Evolutionary conservation across 2,329 filamentous ascomycete genomes (phyloP).

Genomic region (Beauveria sp.): DNA sequence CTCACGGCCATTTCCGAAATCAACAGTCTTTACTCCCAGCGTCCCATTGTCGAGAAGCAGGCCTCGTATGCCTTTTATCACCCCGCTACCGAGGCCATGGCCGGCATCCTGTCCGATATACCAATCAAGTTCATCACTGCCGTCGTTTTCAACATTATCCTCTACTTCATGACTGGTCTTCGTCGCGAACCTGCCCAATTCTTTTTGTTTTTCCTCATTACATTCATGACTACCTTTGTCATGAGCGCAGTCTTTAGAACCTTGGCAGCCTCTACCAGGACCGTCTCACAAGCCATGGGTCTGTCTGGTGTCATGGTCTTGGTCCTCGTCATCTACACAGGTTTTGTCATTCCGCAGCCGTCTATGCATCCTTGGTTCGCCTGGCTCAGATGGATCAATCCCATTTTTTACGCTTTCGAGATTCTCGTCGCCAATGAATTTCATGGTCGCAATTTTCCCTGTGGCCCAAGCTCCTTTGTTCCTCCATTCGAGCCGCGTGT

Average conservation of each 20-base stretch:
- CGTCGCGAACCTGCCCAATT: slow-evolving; percentile 56
- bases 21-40: slow-evolving; percentile 34
- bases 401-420: slow-evolving; percentile 68
- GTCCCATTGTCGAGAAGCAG: slow-evolving; percentile 43
- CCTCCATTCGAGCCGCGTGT: slow-evolving; percentile 35
- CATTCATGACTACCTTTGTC: slow-evolving; percentile 58
- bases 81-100: slow-evolving; percentile 44
- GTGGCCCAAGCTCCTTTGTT: slow-evolving; percentile 39
- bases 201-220: slow-evolving; percentile 69
- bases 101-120: slow-evolving; percentile 46
- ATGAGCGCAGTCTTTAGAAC: slow-evolving; percentile 74
- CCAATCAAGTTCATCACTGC: slow-evolving; percentile 49
- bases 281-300: slow-evolving; percentile 50
- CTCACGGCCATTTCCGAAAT: slow-evolving; percentile 51
- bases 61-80: slow-evolving; percentile 44
- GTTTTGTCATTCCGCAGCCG: slow-evolving; percentile 42
- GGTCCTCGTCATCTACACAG: slow-evolving; percentile 53
- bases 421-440: slow-evolving; percentile 68
- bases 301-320: slow-evolving; percentile 48
- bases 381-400: slow-evolving; percentile 71
- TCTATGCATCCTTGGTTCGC: slow-evolving; percentile 66
- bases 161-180: slow-evolving; percentile 51
- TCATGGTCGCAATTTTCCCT: slow-evolving; percentile 47
- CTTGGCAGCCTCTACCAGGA: slow-evolving; percentile 62
- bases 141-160: slow-evolving; percentile 44